These are phyloP conservation scores for Beauveria australis DNA, from an alignment of 2,329 filamentous ascomycete species.

Conservation along the genomic window DNA sequence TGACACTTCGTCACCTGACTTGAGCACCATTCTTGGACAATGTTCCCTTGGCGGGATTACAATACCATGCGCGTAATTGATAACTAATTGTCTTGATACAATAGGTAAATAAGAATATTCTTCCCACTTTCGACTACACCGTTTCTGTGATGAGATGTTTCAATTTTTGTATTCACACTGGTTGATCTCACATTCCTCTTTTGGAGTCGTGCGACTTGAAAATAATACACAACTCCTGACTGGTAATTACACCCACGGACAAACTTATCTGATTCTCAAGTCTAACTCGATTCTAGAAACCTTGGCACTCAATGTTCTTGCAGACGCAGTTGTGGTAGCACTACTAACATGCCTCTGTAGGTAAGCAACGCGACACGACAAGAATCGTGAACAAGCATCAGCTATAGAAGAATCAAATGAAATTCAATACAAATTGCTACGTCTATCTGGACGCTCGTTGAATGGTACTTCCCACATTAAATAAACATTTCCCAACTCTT, in stretches of 20 bases:
- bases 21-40: slow-evolving; percentile 11
- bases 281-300: neutral
- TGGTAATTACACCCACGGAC: slow-evolving; percentile 28
- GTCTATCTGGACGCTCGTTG: neutral
- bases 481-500: neutral
- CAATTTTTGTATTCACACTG: slow-evolving; percentile 49
- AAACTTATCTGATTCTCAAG: neutral
- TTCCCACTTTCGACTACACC: slow-evolving; percentile 14
- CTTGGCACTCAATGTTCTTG: neutral
- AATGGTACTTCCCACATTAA: neutral
- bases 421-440: slow-evolving; percentile 8
- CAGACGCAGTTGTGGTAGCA: neutral
- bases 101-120: slow-evolving; percentile 27
- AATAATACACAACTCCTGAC: slow-evolving; percentile 46
- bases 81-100: slow-evolving; percentile 23
- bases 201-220: slow-evolving; percentile 39
- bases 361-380: neutral
- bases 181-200: slow-evolving; percentile 39
- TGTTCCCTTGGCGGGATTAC: neutral
- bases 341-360: slow-evolving; percentile 1
- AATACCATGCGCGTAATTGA: slow-evolving; percentile 1
- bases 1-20: slow-evolving; percentile 60
- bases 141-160: slow-evolving; percentile 38
- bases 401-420: neutral
- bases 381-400: neutral